Evolutionary conservation across 352 stramenopile genomes (phyloP).

Genomic region (Phytopythium litorale): DNA sequence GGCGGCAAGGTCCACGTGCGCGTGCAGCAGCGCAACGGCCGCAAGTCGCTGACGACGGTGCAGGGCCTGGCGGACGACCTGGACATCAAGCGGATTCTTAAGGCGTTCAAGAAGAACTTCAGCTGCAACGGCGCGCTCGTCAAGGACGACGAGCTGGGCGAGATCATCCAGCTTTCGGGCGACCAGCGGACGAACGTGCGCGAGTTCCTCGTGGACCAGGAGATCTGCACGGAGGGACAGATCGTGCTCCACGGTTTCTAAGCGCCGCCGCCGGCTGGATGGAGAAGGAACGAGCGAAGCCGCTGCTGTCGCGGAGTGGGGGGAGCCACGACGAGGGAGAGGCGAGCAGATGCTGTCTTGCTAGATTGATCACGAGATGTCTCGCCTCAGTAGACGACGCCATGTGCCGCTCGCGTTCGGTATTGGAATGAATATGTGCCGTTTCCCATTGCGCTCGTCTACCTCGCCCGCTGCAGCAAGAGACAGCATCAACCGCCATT

Average conservation of each 20-base stretch:
- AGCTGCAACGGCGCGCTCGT: conserved; percentile 99
- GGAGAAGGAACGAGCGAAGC: not conserved
- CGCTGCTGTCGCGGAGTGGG: not conserved
- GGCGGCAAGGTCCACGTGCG: conserved; percentile 96
- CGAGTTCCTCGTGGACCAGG: conserved; percentile 98
- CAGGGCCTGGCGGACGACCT: conserved; percentile 97
- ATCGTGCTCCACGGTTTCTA: conserved; percentile 99
- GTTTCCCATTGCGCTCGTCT: conserved; percentile 1
- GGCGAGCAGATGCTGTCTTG: not conserved
- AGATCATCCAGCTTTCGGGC: conserved; percentile 99
- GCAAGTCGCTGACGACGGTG: conserved; percentile 99
- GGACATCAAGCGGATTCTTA: conserved; percentile 99
- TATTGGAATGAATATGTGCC: conserved; percentile 9
- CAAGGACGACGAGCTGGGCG: conserved; percentile 96
- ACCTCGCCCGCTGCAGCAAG: not conserved
- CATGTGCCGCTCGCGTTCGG: not conserved
- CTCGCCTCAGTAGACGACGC: conserved; percentile 6
- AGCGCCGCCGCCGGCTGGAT: conserved; percentile 17
- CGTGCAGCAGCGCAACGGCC: conserved; percentile 98
- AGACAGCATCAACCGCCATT: not conserved
- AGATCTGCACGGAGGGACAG: conserved; percentile 96
- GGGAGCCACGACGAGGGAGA: not conserved
- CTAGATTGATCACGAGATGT: conserved; percentile 2
- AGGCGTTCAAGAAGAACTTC: conserved; percentile 99
- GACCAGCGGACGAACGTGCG: conserved; percentile 99